Base-by-base conservation (phyloP, 2,329 filamentous ascomycete species). In the Diaporthe helianthi region DNA sequence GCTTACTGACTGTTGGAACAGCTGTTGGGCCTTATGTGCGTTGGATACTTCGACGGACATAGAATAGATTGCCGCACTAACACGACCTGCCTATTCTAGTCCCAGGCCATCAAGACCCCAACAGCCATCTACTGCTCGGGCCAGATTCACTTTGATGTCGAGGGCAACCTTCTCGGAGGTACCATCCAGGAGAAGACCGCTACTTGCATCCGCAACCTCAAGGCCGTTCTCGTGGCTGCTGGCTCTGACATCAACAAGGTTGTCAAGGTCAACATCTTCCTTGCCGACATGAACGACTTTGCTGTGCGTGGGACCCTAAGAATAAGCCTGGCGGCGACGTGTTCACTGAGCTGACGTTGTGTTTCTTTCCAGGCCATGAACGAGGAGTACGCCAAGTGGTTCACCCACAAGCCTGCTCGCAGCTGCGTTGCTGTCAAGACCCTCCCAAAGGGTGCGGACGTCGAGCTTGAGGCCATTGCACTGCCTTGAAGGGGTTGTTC, bases 391-490 rank as follows among this genome's bases (percentile, higher is more conserved):
- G 91, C 90, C 80, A 90, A 93, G 82, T 93, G 90, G 86, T 94
- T 95, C 80, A 82, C 86, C 71, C 90, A 93, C 83, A 94, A 93
- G 87, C 93, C 93, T 24, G 92, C 93, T n/a, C 87, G 93, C 74
- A 94, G 91, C 82, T 97, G 93, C 78, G 93, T 97, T 66, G 93
- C 93, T 6, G 94, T 97, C 73, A 94, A 96, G 86, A 89, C 92
- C 75, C 86, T 97, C 73, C 94, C 94, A 71, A 93, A 94, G 86
- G 90, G 90, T 68, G 93, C 94, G 51, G 90, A 93, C 71, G 90
- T 97, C 29, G 94, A 97, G 86, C 96, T 97, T 78, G 93, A 97
- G 86, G 92, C 90, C 79, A 92, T 96, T 83, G 93, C 93, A 68
- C 84, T 92, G 67, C 85, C 90, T 72, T 90, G 80, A 79, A 79